Evolutionary conservation across 371 early-diverging fungal genomes (phyloP).

Genomic region (Amoeboaphelidium occidentale): DNA sequence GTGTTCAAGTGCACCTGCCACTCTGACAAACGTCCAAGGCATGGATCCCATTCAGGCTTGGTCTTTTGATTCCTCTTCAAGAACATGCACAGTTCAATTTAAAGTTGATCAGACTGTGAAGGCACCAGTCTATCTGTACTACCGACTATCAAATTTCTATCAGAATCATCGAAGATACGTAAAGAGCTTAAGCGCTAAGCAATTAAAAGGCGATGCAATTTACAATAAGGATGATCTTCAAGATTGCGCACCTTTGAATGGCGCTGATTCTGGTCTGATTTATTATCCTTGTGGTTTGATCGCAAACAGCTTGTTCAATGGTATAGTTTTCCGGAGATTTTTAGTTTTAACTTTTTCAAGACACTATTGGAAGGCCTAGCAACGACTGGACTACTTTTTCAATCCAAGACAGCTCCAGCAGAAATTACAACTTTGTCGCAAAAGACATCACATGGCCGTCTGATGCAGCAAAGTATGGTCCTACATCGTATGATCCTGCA

Average conservation of each 20-base stretch:
- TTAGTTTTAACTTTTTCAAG: neutral
- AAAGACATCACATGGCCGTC: constrained; percentile 71
- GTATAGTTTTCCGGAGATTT: constrained; percentile 14
- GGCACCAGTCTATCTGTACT: constrained; percentile 70
- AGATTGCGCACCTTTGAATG: constrained; percentile 2
- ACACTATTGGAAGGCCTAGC: neutral
- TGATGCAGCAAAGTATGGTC: constrained; percentile 41
- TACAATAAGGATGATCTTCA: constrained; percentile 10
- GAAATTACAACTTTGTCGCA: constrained; percentile 20
- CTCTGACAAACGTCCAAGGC: neutral
- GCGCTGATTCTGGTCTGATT: constrained; percentile 7
- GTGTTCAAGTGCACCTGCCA: constrained; percentile 23
- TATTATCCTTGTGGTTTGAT: constrained; percentile 97
- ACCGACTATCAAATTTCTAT: constrained; percentile 85
- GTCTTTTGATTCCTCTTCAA: constrained; percentile 12
- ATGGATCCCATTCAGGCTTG: constrained; percentile 8
- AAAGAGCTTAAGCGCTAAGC: constrained; percentile 56
- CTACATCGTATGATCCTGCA: neutral
- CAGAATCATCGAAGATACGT: constrained; percentile 94
- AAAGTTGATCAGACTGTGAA: constrained; percentile 12
- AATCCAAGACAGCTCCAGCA: neutral
- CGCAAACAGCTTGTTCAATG: constrained; percentile 90
- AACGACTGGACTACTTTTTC: neutral
- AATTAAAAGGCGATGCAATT: constrained; percentile 43
- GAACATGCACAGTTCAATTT: constrained; percentile 47